Conservation (phyloP, 306 rosid species). For the Inga oerstediana region DNA sequence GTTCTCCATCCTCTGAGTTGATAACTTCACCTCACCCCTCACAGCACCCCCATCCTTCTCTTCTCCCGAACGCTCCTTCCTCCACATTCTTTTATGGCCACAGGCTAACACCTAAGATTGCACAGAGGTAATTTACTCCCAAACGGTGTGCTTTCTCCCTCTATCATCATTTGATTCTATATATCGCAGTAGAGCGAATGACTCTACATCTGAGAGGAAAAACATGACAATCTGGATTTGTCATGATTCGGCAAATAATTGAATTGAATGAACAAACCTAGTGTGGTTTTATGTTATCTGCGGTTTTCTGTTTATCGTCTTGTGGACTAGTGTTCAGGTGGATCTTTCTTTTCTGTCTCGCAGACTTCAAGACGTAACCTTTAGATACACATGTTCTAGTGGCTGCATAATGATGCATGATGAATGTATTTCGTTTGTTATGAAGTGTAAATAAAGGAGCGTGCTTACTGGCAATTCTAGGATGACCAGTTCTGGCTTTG, state of each 20-base stretch:
- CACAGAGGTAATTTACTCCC: not conserved
- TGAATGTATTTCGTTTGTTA: slow-evolving; percentile 4
- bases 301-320: not conserved
- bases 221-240: not conserved
- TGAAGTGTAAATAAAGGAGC: not conserved
- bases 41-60: not conserved
- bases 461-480: not conserved
- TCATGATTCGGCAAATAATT: not conserved
- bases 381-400: not conserved
- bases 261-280: not conserved
- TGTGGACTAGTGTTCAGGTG: slow-evolving; percentile 10
- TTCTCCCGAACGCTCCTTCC: slow-evolving; percentile 30
- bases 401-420: not conserved
- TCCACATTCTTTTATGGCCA: slow-evolving; percentile 35
- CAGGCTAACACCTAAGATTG: slow-evolving; percentile 27
- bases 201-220: not conserved
- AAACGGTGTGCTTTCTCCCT: slow-evolving; percentile 30
- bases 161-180: not conserved
- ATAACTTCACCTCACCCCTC: not conserved
- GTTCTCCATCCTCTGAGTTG: not conserved
- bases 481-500: not conserved
- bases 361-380: not conserved
- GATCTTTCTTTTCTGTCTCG: slow-evolving; percentile 5
- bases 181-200: not conserved
- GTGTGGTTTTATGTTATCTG: not conserved